Evolutionary conservation across 169 alveolate species (phyloP).

Genomic region (Amoebophrya sp.): DNA sequence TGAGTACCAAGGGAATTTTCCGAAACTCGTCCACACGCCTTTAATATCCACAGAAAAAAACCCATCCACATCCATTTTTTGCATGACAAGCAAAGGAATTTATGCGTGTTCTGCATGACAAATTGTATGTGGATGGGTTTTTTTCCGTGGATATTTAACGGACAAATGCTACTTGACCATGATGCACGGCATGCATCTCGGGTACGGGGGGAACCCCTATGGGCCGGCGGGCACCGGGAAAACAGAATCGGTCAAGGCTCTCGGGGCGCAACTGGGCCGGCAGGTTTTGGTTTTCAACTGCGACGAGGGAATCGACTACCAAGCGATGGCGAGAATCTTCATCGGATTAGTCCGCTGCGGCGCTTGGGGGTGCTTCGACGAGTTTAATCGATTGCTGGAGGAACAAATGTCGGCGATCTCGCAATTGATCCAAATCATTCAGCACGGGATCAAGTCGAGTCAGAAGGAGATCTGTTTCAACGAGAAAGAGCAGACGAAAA

Average conservation of each 20-base stretch:
- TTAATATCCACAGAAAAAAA: too few relatives aligned
- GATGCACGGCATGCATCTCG: conserved; percentile 90
- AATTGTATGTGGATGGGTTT: too few relatives aligned
- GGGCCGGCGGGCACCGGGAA: conserved; percentile 99
- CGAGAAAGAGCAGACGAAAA: conserved; percentile 36
- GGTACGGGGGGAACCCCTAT: conserved; percentile 96
- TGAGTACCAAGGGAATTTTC: conserved; percentile 71
- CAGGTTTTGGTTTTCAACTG: conserved; percentile 94
- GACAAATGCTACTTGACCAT: conserved; percentile 94
- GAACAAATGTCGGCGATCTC: conserved; percentile 87
- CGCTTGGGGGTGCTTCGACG: conserved; percentile 99
- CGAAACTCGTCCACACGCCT: conserved; percentile 90
- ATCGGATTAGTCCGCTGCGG: conserved; percentile 91
- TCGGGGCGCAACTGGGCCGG: conserved; percentile 92
- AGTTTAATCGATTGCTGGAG: conserved; percentile 87
- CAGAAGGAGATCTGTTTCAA: not conserved
- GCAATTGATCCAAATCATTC: conserved; percentile 74
- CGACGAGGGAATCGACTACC: conserved; percentile 93
- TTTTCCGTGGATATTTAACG: too few relatives aligned
- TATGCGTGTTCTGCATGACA: too few relatives aligned
- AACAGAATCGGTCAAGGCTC: conserved; percentile 97
- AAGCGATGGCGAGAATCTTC: conserved; percentile 92
- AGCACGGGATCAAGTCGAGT: conserved; percentile 76
- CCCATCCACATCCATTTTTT: too few relatives aligned
- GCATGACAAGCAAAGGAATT: too few relatives aligned